Conservation (phyloP, 768 basidiomycete species). For the Russula earlei region DNA sequence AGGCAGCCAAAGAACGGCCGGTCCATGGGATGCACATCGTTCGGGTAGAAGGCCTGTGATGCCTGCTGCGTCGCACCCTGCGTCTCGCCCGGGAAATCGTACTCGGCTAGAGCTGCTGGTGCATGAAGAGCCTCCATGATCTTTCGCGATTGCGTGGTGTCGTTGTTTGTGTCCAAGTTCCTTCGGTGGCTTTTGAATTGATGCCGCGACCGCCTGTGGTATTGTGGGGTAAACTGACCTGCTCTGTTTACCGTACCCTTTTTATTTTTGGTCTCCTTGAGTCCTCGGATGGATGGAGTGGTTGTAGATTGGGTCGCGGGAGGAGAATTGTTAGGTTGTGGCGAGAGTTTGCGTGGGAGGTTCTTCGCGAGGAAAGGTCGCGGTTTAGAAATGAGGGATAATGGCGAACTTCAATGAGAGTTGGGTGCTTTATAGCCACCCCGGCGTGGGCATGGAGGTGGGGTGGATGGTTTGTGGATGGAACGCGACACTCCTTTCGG, state of each 20-base stretch:
- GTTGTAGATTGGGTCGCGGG: not conserved
- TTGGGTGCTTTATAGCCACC: not conserved
- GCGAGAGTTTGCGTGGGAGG: not conserved
- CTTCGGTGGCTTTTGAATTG: no score
- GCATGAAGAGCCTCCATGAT: not conserved
- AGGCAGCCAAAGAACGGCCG: conserved; percentile 14
- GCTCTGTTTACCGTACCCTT: no score
- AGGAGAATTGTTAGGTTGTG: not conserved
- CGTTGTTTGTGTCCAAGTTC: not conserved
- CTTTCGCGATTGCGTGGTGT: not conserved
- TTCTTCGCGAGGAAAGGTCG: not conserved
- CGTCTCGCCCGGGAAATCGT: conserved; percentile 8
- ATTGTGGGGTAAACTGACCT: no score
- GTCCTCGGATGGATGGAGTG: not conserved
- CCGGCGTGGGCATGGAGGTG: not conserved
- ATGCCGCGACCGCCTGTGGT: no score
- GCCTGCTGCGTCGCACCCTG: conserved; percentile 18
- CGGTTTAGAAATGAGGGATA: not conserved
- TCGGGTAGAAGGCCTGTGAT: not conserved
- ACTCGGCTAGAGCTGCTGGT: not conserved
- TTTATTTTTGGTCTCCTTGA: not conserved
- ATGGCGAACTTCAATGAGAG: not conserved
- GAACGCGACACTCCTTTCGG: no score
- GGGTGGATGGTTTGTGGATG: not conserved
- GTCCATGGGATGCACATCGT: conserved; percentile 5